Base-by-base conservation (phyloP, 495 filamentous ascomycete species). In the Podospora anserina region DNA sequence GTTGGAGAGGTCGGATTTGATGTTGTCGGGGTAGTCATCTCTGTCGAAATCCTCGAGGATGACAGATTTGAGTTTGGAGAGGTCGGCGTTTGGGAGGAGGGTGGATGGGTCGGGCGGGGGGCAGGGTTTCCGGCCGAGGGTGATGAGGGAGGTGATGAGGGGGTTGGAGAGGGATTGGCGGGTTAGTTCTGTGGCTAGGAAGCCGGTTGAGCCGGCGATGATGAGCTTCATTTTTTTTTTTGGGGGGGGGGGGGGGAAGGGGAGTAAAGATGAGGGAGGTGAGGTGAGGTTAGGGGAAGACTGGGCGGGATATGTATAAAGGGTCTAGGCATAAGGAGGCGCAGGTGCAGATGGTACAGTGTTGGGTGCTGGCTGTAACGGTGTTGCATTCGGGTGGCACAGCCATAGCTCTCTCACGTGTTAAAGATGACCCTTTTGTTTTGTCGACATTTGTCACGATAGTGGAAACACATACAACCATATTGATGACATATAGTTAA, bases 201-300 rank as follows among this genome's bases (percentile, higher is more conserved):
- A 81, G 56, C 85, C 84, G 27, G 80, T 82, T 3, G 83, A 78
- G 5, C 85, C 84, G 44, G 79, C 77, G 30, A 87, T 69, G 63
- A 87, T 80, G 61, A 87, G 78, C 70, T 87, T 87, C 85, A 86
- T 87, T 65, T 49, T 49, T 16, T 49, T 16, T 16, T 49, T 7
- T 6, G 0, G 39, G 39, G 9, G 7, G 7, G 0, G 2, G 39
- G 39, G 39, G 39, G 20, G 20, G 20, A 23, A 39, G 39, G 39
- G 39, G 39, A 16, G 39, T 49, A 11, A 13, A 11, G 39, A 32
- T 32, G 39, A 13, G 39, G 39, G 5, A 6, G 34, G 34, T 39
- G 34, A 13, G 39, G 39, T 11, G 39, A 16, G 15, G 13, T 49
- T 11, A 13, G 15, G 15, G 39, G 30, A 32, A 7, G 30, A 7